phyloP scores from a whole-genome alignment of 2,329 filamentous ascomycete genomes.

The Arachnomyces sp. region DNA sequence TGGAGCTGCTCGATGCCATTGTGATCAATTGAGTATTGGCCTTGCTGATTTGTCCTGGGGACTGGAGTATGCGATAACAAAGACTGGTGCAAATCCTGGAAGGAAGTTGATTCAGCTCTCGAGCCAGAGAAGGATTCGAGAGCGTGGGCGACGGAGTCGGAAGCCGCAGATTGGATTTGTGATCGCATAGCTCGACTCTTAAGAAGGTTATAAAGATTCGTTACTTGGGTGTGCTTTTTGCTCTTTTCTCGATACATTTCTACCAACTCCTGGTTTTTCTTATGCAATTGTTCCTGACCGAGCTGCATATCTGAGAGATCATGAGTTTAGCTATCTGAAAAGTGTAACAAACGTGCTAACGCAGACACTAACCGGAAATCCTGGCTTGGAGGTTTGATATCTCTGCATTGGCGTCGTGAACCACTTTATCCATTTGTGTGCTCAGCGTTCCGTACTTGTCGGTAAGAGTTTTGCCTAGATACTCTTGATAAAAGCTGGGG shows the following conservation, averaged over 20 bases:
- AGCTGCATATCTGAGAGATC: slow-evolving; percentile 44
- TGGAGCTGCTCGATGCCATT: slow-evolving; percentile 31
- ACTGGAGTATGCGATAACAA: slow-evolving; percentile 19
- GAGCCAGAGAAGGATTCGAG: slow-evolving; percentile 29
- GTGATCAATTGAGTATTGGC: slow-evolving; percentile 15
- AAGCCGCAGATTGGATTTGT: slow-evolving; percentile 49
- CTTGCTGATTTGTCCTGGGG: slow-evolving; percentile 16
- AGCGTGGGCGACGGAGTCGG: slow-evolving; percentile 43
- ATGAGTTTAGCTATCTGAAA: slow-evolving; percentile 1
- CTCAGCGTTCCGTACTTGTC: slow-evolving; percentile 63
- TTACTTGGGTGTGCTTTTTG: slow-evolving; percentile 60
- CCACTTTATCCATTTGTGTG: slow-evolving; percentile 61
- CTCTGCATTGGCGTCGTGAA: slow-evolving; percentile 67
- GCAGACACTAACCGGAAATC: slow-evolving; percentile 48
- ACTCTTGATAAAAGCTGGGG: slow-evolving; percentile 66
- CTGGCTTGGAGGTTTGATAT: slow-evolving; percentile 60
- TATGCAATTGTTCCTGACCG: slow-evolving; percentile 56
- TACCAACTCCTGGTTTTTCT: slow-evolving; percentile 65
- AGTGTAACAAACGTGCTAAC: not conserved
- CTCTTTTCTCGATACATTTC: slow-evolving; percentile 63
- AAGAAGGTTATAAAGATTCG: slow-evolving; percentile 52
- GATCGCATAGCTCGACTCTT: slow-evolving; percentile 50
- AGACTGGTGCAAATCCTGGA: slow-evolving; percentile 11
- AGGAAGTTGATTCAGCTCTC: slow-evolving; percentile 11
- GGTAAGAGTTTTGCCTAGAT: slow-evolving; percentile 61